A percentile compares a stretch with the other conserved stretches of the same genome.
Evolutionary conservation across 78 protist species (phyloP).

Genomic region (Dictyostelium brefeldianum): DNA sequence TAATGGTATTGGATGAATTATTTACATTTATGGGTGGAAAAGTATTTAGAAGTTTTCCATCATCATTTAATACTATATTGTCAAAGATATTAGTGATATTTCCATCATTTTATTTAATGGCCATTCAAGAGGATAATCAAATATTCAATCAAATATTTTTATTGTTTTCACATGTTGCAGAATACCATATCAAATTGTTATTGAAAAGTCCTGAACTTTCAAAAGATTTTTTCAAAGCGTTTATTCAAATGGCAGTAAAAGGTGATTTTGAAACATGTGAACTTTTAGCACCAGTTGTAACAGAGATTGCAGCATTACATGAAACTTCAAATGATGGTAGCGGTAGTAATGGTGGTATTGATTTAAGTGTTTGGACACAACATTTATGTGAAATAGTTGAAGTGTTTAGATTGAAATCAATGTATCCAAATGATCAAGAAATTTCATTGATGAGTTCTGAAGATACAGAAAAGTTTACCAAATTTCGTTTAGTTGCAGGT

Average conservation of each 20-base stretch:
- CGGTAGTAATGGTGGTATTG: not conserved
- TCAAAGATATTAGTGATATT: not conserved
- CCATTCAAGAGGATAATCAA: slow-evolving; percentile 41
- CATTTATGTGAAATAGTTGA: slow-evolving; percentile 25
- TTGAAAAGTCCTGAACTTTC: not conserved
- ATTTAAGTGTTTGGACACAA: slow-evolving; percentile 11
- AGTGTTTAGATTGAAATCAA: slow-evolving; percentile 11
- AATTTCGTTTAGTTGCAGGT: slow-evolving; percentile 48
- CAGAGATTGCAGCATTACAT: slow-evolving; percentile 26
- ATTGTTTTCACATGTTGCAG: slow-evolving; percentile 58
- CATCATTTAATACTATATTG: not conserved
- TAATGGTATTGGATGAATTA: slow-evolving; percentile 54
- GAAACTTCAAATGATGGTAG: not conserved
- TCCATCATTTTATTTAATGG: slow-evolving; percentile 19
- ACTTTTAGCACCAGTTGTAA: slow-evolving; percentile 17
- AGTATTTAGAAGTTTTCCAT: slow-evolving; percentile 39
- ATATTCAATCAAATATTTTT: slow-evolving; percentile 32
- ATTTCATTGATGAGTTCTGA: not conserved
- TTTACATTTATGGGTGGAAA: slow-evolving; percentile 74
- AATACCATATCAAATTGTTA: slow-evolving; percentile 36
- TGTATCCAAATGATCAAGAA: slow-evolving; percentile 49
- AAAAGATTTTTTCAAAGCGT: not conserved
- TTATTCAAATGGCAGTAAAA: not conserved
- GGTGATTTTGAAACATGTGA: slow-evolving; percentile 36
- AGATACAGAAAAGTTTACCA: slow-evolving; percentile 22